Base-by-base conservation (phyloP, 805 yeast species). In the Wickerhamomyces sydowiorum region DNA sequence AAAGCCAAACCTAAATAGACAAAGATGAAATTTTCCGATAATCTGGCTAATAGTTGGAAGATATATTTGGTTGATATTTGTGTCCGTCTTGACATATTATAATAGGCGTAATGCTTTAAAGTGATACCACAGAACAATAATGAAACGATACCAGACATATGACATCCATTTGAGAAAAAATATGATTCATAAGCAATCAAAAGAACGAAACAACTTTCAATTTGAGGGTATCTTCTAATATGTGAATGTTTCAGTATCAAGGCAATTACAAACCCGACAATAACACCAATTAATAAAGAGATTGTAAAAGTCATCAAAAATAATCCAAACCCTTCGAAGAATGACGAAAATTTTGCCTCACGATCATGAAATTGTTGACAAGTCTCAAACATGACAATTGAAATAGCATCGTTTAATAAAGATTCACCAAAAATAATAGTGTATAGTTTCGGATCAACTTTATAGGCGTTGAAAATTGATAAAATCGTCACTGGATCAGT, bases 331-430 rank as follows among this genome's bases (percentile, higher is more conserved):
- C 99, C 99, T 67, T 88, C 91, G 61, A 95, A 86, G 37, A 90
- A 62, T n/a, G 86, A 80, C 13, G 85, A 73, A 48, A 87, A 70
- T 38, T 78, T 76, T 1, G 91, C 85, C 20, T 77, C 75, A 51
- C 86, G 82, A 36, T 96, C 98, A 55, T 90, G 95, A 63, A 93
- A 88, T 65, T 89, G 87, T 62, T 89, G 97, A 58, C 97, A 90
- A 0, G 99, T 93, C 67, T 93, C 99, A 67, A 93, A 93, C 96
- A 93, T 91, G 53, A 93, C 99, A 60, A 93, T 93, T 50, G 97
- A 89, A 46, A 93, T 95, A 29, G 99, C 99, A 68, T 93, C 99
- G 61, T 93, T 93, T 48, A 93, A 69, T 45, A 93, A 69, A 4
- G 96, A 86, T 65, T 93, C 99, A 38, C 99, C 99, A 62, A 93